Base-by-base conservation (phyloP, 306 rosid species). In the Cucurbita argyrosperma region DNA sequence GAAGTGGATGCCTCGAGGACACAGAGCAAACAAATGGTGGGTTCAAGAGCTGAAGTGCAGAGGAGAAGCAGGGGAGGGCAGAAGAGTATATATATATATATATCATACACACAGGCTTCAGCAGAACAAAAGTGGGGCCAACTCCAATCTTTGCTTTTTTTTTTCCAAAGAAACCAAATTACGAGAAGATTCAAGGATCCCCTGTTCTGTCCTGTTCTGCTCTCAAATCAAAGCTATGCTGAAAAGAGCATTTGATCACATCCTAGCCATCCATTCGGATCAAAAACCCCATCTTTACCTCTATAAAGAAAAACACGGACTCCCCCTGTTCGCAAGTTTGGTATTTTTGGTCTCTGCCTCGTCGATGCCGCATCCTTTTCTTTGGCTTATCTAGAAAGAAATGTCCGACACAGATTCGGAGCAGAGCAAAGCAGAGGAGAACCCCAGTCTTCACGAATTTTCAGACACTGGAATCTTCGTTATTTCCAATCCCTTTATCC, bases 311-410 rank as follows among this genome's bases (percentile, higher is more conserved):
- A 51, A 35, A 68, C 65, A 69, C 64, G 40, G n/a, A 56, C 62
- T 30, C 60, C 58, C 63, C 82, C 37, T 63, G 42, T 3, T 40
- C 59, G 72, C 79, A 83, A 79, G 83, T 83, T 83, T 83, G 79
- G 83, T 67, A 83, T 79, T 73, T 73, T 68, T 23, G 13, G 5
- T 5, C 63, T 57, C 63, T 26, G 30, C 30, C 30, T 26, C 30
- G 30, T 26, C 30, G 30, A 26, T 1, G 30, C 30, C 30, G 30
- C 30, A 26, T 26, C 30, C 30, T 26, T 26, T 26, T 26, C 30
- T 26, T 26, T 26, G 30, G 30, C 30, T 26, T 26, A 1, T 26
- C 30, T 26, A 26, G 30, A 26, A 26, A 26, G 30, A 26, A 26
- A 26, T 26, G 30, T 26, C 67, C 46, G 67, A 61, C 67, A 61